These are phyloP conservation scores for Torrubiellomyces zombiae DNA, from an alignment of 2,329 filamentous ascomycete genomes.

Conservation along the genomic window DNA sequence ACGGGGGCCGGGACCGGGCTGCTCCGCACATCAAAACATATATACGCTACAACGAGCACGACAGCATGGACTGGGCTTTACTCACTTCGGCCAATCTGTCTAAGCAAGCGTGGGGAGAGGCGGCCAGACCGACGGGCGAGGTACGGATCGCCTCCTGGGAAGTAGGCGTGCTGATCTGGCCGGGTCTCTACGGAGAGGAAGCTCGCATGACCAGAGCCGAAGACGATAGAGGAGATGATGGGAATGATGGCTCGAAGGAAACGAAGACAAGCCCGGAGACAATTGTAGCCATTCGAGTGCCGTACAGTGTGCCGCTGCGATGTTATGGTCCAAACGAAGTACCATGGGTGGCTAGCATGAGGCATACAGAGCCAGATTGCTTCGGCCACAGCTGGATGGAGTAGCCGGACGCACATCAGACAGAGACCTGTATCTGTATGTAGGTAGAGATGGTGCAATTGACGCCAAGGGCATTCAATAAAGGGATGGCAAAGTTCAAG, in stretches of 20 bases:
- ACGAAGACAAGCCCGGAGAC: too few relatives aligned
- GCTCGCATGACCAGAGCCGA: too few relatives aligned
- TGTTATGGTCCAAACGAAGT: constrained; percentile 44
- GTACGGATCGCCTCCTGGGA: constrained; percentile 68
- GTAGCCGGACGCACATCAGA: too few relatives aligned
- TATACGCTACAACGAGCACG: constrained; percentile 41
- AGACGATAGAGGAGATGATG: too few relatives aligned
- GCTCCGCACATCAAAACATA: constrained; percentile 88
- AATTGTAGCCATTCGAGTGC: too few relatives aligned
- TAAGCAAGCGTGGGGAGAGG: constrained; percentile 75
- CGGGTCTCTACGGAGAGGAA: constrained; percentile 33
- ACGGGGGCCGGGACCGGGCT: constrained; percentile 49
- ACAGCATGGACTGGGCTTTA: constrained; percentile 63
- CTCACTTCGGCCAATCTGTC: constrained; percentile 84
- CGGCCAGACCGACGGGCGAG: constrained; percentile 36
- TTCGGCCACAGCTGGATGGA: constrained; percentile 24
- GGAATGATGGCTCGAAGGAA: too few relatives aligned
- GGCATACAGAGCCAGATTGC: constrained; percentile 46
- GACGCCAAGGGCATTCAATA: too few relatives aligned
- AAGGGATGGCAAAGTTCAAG: too few relatives aligned
- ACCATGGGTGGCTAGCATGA: constrained; percentile 59
- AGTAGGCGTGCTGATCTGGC: constrained; percentile 72
- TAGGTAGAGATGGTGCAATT: too few relatives aligned
- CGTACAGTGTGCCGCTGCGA: constrained; percentile 64
- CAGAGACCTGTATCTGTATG: too few relatives aligned